phyloP scores from a whole-genome alignment of 108 stramenopile species.

The Craspedostauros australis region DNA sequence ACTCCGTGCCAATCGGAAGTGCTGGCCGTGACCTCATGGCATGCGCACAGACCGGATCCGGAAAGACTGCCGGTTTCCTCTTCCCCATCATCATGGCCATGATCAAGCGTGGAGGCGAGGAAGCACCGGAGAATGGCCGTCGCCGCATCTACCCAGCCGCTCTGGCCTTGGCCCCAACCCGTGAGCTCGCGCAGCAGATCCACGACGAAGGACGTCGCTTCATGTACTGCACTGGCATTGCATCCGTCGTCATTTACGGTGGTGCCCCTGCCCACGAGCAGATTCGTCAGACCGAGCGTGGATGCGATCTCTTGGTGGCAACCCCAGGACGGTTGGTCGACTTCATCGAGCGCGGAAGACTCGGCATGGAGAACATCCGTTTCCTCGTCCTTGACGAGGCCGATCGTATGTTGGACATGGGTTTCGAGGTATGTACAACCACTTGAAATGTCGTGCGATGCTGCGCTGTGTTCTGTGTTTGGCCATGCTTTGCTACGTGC shows the following conservation, averaged over 20 bases:
- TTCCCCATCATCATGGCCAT: slow-evolving; percentile 95
- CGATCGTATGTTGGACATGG: slow-evolving; percentile 99
- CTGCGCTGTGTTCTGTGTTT: background rate
- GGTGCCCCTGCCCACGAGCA: slow-evolving; percentile 95
- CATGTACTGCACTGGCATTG: slow-evolving; percentile 93
- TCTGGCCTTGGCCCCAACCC: slow-evolving; percentile 93
- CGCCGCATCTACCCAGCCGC: slow-evolving; percentile 74
- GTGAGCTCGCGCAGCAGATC: slow-evolving; percentile 97
- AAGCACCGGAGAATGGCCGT: slow-evolving; percentile 41
- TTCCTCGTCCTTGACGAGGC: slow-evolving; percentile 97
- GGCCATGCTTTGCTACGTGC: background rate
- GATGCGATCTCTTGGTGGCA: slow-evolving; percentile 94
- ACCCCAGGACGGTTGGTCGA: slow-evolving; percentile 98
- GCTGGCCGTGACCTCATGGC: slow-evolving; percentile 94
- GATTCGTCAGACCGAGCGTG: slow-evolving; percentile 75
- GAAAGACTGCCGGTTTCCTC: slow-evolving; percentile 97
- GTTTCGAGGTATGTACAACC: slow-evolving; percentile 86
- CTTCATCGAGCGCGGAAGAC: slow-evolving; percentile 86
- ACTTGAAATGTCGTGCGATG: slow-evolving; percentile 1
- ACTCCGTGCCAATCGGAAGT: slow-evolving; percentile 91
- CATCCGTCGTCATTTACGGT: slow-evolving; percentile 91
- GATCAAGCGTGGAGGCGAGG: slow-evolving; percentile 72
- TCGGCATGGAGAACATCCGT: slow-evolving; percentile 76
- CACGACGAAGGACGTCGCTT: slow-evolving; percentile 95
- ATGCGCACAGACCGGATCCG: slow-evolving; percentile 92